Percentiles rank a stretch among this genome's conserved stretches.
These are phyloP conservation scores for Paraphaeosphaeria sporulosa DNA, from an alignment of 2,329 filamentous ascomycete genomes.

Conservation along the genomic window DNA sequence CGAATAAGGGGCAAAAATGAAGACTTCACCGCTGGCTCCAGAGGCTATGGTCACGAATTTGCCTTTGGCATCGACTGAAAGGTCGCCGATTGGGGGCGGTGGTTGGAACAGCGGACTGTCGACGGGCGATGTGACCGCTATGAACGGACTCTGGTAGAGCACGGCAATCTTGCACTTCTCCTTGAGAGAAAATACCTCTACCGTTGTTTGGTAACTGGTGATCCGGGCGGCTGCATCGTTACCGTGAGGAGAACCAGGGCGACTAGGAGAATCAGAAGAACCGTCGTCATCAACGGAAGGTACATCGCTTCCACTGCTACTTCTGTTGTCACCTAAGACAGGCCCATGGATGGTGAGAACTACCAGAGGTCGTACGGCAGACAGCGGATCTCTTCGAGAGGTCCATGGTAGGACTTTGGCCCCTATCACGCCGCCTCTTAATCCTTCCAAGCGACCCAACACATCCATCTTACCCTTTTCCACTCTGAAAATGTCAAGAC, in stretches of 20 bases:
- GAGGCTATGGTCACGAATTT: slow-evolving; percentile 79
- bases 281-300: slow-evolving; percentile 49
- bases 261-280: slow-evolving; percentile 44
- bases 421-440: slow-evolving; percentile 79
- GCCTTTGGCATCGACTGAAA: slow-evolving; percentile 76
- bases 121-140: slow-evolving; percentile 64
- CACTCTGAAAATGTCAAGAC: slow-evolving; percentile 77
- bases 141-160: slow-evolving; percentile 73
- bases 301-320: slow-evolving; percentile 43
- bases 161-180: slow-evolving; percentile 76
- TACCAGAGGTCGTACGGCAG: slow-evolving; percentile 73
- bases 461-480: slow-evolving; percentile 75
- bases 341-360: slow-evolving; percentile 84
- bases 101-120: slow-evolving; percentile 70
- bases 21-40: slow-evolving; percentile 85
- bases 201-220: slow-evolving; percentile 81
- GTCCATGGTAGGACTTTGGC: slow-evolving; percentile 84
- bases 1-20: slow-evolving; percentile 65
- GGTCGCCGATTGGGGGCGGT: slow-evolving; percentile 74
- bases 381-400: slow-evolving; percentile 59
- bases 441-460: slow-evolving; percentile 74
- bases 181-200: slow-evolving; percentile 86
- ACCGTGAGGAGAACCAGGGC: slow-evolving; percentile 42
- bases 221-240: slow-evolving; percentile 48
- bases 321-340: slow-evolving; percentile 59